A percentile compares a stretch with the other conserved stretches of the same genome.
phyloP scores from a whole-genome alignment of 2,329 filamentous ascomycete species.

The Kalmusia sp. region DNA sequence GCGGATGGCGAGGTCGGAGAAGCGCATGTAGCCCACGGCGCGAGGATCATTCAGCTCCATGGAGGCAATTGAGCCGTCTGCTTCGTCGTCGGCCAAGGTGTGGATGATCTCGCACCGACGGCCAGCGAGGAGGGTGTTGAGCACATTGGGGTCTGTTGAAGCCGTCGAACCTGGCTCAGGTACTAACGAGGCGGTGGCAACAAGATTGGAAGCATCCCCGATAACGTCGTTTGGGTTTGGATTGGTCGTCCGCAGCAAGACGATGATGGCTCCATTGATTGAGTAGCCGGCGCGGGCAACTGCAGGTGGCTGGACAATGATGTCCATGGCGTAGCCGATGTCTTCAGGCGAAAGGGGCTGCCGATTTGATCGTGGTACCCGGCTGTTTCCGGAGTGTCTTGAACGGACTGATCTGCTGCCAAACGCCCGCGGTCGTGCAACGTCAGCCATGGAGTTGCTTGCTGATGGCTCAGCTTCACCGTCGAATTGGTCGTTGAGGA shows the following conservation, averaged over 20 bases:
- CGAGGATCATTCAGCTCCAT: conserved; percentile 45
- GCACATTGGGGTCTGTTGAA: conserved; percentile 35
- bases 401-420: conserved; percentile 40
- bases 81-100: conserved; percentile 45
- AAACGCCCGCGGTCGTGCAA: conserved; percentile 44
- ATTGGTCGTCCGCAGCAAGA: conserved; percentile 42
- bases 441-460: conserved; percentile 41
- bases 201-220: conserved; percentile 40
- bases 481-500: conserved; percentile 34
- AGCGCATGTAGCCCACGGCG: conserved; percentile 47
- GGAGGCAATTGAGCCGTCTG: conserved; percentile 43
- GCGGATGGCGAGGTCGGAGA: conserved; percentile 44
- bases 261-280: conserved; percentile 40
- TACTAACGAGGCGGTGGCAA: conserved; percentile 41
- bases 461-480: conserved; percentile 11
- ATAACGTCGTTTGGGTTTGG: conserved; percentile 40
- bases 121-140: conserved; percentile 39
- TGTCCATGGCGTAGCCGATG: conserved; percentile 47
- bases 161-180: conserved; percentile 35
- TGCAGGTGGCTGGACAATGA: conserved; percentile 45
- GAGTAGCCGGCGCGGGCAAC: conserved; percentile 41
- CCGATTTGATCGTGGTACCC: conserved; percentile 34
- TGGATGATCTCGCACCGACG: conserved; percentile 44
- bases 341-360: conserved; percentile 34
- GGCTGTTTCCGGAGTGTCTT: conserved; percentile 31